These are phyloP conservation scores for Penicillium odoratum DNA, from an alignment of 495 filamentous ascomycete species.

Conservation along the genomic window DNA sequence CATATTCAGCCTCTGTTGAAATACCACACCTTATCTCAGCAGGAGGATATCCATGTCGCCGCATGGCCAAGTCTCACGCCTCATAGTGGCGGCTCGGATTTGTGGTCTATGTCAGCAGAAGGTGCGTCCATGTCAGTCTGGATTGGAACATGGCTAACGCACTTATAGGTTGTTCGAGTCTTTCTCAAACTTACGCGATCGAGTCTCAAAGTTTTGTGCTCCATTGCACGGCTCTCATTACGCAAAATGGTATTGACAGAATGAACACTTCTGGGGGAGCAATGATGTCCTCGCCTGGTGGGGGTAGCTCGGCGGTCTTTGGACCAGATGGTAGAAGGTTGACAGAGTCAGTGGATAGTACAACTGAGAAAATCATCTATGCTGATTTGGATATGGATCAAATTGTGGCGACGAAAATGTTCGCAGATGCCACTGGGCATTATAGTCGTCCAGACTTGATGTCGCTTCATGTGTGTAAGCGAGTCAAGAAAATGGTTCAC, in stretches of 20 bases:
- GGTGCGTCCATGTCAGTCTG: constrained; percentile 19
- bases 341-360: constrained; percentile 31
- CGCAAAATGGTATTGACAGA: constrained; percentile 41
- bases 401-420: constrained; percentile 34
- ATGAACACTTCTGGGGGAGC: constrained; percentile 37
- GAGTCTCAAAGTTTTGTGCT: constrained; percentile 55
- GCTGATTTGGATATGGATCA: constrained; percentile 46
- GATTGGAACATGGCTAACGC: too few relatives aligned
- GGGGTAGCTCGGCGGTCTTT: constrained; percentile 50
- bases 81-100: constrained; percentile 19
- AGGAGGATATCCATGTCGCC: constrained; percentile 56
- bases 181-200: constrained; percentile 37
- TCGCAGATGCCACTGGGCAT: constrained; percentile 49
- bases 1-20: constrained; percentile 61
- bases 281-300: constrained; percentile 40
- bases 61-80: constrained; percentile 53
- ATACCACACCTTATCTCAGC: constrained; percentile 52
- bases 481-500: constrained; percentile 5
- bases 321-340: constrained; percentile 54
- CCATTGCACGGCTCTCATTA: constrained; percentile 44
- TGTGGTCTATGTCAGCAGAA: constrained; percentile 40
- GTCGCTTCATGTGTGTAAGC: constrained; percentile 31
- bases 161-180: constrained; percentile 7
- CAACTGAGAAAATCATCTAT: constrained; percentile 47
- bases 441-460: constrained; percentile 57